Evolutionary conservation across 805 yeast genomes (phyloP).

Genomic region (Deakozyma indianensis): DNA sequence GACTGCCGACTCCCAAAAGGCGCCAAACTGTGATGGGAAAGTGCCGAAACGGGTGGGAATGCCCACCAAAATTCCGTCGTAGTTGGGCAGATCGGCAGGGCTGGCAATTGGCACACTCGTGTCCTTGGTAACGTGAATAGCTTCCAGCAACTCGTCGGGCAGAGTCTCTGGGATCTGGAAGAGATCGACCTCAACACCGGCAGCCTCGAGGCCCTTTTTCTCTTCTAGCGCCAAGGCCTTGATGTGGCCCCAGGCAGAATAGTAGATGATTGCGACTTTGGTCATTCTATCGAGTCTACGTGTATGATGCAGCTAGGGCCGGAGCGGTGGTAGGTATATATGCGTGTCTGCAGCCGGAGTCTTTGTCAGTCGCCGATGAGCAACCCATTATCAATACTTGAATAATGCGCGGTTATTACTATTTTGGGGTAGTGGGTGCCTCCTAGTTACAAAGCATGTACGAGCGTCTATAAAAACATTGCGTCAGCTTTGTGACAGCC

Average conservation of each 20-base stretch:
- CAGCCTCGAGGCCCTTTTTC: conserved; percentile 51
- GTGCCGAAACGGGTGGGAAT: conserved; percentile 78
- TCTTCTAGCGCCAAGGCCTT: conserved; percentile 51
- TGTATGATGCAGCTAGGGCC: too few relatives aligned
- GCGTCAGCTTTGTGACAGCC: too few relatives aligned
- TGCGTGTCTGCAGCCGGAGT: too few relatives aligned
- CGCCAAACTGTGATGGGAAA: conserved; percentile 62
- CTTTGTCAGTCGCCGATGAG: too few relatives aligned
- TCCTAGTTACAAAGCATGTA: too few relatives aligned
- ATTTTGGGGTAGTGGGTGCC: too few relatives aligned
- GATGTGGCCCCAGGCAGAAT: conserved; percentile 72
- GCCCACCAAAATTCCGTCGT: conserved; percentile 78
- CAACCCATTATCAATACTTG: too few relatives aligned
- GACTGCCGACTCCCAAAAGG: conserved; percentile 70
- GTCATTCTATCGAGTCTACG: conserved; percentile 10
- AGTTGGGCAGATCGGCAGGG: conserved; percentile 38
- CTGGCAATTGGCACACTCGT: conserved; percentile 48
- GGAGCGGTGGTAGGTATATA: too few relatives aligned
- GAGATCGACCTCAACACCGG: conserved; percentile 56
- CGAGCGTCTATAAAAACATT: too few relatives aligned
- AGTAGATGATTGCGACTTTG: conserved; percentile 38
- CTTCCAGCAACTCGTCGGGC: conserved; percentile 37
- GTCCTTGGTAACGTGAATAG: conserved; percentile 38
- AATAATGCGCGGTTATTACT: too few relatives aligned
- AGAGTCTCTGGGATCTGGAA: conserved; percentile 71